Percentiles rank a stretch among this genome's conserved stretches.
Conservation (phyloP, 176 grass and related monocot genomes). For the Rhynchospora tenuis region DNA sequence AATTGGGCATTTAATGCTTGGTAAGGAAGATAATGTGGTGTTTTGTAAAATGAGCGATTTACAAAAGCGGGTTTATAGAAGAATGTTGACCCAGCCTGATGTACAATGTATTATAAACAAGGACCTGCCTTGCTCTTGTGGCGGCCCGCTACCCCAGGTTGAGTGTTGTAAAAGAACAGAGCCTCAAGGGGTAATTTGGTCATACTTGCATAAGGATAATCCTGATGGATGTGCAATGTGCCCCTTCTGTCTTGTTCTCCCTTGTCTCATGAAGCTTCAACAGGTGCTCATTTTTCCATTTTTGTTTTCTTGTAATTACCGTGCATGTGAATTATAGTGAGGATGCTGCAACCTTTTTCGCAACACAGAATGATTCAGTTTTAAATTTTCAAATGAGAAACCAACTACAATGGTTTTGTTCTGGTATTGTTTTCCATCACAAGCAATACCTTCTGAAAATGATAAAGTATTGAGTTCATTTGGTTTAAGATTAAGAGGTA, state of each 20-base stretch:
- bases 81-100: constrained; percentile 93
- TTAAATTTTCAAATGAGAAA: neutral
- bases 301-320: constrained; percentile 9
- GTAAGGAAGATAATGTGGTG: constrained; percentile 97
- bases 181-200: constrained; percentile 87
- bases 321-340: neutral
- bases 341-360: neutral
- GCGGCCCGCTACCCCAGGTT: constrained; percentile 77
- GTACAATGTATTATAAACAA: constrained; percentile 92
- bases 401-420: neutral
- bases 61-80: constrained; percentile 91
- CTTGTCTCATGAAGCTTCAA: constrained; percentile 93
- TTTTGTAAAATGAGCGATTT: constrained; percentile 97
- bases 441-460: neutral
- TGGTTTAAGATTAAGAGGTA: neutral
- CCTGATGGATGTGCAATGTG: constrained; percentile 72
- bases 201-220: constrained; percentile 88
- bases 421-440: neutral
- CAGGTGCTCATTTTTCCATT: constrained; percentile 49
- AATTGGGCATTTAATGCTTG: constrained; percentile 94
- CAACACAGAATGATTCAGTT: neutral
- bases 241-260: constrained; percentile 95
- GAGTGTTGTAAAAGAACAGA: constrained; percentile 81
- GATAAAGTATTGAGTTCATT: neutral
- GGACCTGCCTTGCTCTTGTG: constrained; percentile 79